Evolutionary conservation across 805 yeast genomes (phyloP).

Genomic region (Starmera amethionina): DNA sequence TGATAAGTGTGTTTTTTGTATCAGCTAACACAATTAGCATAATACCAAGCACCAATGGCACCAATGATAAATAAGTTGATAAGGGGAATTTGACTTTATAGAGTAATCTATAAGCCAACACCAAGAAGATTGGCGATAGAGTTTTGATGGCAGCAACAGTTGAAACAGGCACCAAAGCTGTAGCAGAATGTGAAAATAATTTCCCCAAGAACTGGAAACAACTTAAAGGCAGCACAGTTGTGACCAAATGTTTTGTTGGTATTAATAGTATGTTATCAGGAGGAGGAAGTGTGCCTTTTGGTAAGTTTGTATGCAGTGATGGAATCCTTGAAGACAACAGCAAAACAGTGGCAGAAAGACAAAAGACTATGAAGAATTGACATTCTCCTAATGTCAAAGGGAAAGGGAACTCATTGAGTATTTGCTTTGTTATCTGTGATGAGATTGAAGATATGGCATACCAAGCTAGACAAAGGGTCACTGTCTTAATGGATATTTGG

Average conservation of each 20-base stretch:
- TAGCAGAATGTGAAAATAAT: slow-evolving; percentile 52
- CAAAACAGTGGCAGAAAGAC: slow-evolving; percentile 31
- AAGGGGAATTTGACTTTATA: slow-evolving; percentile 42
- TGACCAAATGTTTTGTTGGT: slow-evolving; percentile 31
- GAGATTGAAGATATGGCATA: slow-evolving; percentile 53
- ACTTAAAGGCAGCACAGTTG: slow-evolving; percentile 52
- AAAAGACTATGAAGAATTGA: slow-evolving; percentile 46
- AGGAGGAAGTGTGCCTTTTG: slow-evolving; percentile 44
- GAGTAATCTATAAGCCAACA: slow-evolving; percentile 40
- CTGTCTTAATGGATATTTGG: slow-evolving; percentile 17
- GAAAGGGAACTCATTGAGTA: slow-evolving; percentile 43
- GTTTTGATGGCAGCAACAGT: slow-evolving; percentile 67
- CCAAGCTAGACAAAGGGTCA: slow-evolving; percentile 45
- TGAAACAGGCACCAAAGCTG: slow-evolving; percentile 55
- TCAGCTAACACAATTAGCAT: slow-evolving; percentile 25
- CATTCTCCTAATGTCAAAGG: slow-evolving; percentile 58
- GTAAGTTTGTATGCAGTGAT: slow-evolving; percentile 29
- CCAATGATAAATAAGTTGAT: slow-evolving; percentile 39
- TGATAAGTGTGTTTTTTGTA: slow-evolving; percentile 23
- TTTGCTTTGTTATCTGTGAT: slow-evolving; percentile 51
- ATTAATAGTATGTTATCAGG: slow-evolving; percentile 12
- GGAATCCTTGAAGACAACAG: slow-evolving; percentile 24
- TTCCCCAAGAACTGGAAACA: slow-evolving; percentile 59
- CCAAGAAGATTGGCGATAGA: slow-evolving; percentile 52
- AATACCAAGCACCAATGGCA: slow-evolving; percentile 46